Evolutionary conservation across 768 basidiomycete genomes (phyloP).

Genomic region (Termitomyces eurrhizus): DNA sequence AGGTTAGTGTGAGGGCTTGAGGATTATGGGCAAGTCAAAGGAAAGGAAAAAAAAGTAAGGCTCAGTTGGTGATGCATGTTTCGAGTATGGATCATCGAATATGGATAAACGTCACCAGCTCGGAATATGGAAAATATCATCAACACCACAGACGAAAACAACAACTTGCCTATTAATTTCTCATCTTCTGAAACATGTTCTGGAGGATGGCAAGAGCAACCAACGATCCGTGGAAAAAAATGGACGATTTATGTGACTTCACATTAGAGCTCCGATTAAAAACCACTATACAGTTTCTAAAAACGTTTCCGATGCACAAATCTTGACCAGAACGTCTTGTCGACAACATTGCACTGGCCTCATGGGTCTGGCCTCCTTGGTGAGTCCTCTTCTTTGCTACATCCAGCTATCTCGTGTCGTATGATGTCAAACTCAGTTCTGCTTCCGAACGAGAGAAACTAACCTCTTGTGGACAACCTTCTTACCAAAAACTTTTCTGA

Average conservation of each 20-base stretch:
- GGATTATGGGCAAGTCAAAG: neutral
- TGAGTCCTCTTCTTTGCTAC: constrained; percentile 15
- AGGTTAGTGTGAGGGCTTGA: neutral
- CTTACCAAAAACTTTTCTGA: constrained; percentile 62
- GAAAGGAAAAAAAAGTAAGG: constrained; percentile 19
- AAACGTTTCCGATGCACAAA: neutral
- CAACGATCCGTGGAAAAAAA: neutral
- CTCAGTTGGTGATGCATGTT: constrained; percentile 77
- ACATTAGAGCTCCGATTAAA: constrained; percentile 25
- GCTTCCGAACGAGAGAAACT: constrained; percentile 73
- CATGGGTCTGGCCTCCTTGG: neutral
- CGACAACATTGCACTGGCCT: neutral
- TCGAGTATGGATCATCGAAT: constrained; percentile 67
- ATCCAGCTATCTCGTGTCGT: neutral
- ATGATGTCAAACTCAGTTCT: constrained; percentile 41
- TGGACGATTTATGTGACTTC: neutral
- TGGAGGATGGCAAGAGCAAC: neutral
- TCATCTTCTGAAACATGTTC: neutral
- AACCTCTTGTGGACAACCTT: constrained; percentile 71
- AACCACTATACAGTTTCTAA: constrained; percentile 38
- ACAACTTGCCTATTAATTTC: constrained; percentile 27
- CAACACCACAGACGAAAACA: constrained; percentile 28
- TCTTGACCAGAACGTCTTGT: neutral
- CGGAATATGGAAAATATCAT: constrained; percentile 70
- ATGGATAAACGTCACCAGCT: constrained; percentile 59